Base-by-base conservation (phyloP, 108 stramenopile species). In the Skeletonema costatum region DNA sequence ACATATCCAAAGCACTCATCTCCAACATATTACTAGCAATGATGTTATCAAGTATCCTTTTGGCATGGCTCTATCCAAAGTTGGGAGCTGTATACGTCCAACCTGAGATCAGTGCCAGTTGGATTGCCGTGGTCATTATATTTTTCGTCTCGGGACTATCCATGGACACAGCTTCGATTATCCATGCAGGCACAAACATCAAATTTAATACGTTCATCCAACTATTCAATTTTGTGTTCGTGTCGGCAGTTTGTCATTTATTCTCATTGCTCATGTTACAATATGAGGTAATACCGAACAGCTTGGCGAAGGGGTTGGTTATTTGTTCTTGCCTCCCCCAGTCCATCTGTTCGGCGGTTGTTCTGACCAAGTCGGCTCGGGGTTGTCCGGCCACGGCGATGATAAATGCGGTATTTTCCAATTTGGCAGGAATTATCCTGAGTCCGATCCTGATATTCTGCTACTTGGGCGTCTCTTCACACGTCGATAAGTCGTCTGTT, bases 381-480 rank as follows among this genome's bases (percentile, higher is more conserved):
- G 80, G 80, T 19, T 51, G 69, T 41, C 75, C 75, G 35, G 68
- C 53, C 21, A 25, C 53, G 25, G 53, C 53, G 2, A 56, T 56
- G 53, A 56, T 56, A 5, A 56, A 89, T 76, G 71, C 87, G 0
- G 87, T 90, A 14, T 82, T 82, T 63, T 88, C 88, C 7, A 93
- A 91, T 68, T 14, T 90, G 42, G 51, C 89, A 50, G 92, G 92
- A 1, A 89, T 91, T 59, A 87, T 93, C 75, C 31, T 91, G 10
- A 88, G 81, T 33, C 92, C 92, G 8, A 16, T 68, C 5, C 51
- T 90, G 48, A 89, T 93, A 58, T 62, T 88, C 50, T 82, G 78
- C 12, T 90, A 90, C 67, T 61, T 92, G 66, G 92, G 92, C 2
- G 80, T 80, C 5, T 53, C 16, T 11, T 86, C 82, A 2, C 63